phyloP scores from a whole-genome alignment of 306 rosid genomes.

The Prunus dulcis region DNA sequence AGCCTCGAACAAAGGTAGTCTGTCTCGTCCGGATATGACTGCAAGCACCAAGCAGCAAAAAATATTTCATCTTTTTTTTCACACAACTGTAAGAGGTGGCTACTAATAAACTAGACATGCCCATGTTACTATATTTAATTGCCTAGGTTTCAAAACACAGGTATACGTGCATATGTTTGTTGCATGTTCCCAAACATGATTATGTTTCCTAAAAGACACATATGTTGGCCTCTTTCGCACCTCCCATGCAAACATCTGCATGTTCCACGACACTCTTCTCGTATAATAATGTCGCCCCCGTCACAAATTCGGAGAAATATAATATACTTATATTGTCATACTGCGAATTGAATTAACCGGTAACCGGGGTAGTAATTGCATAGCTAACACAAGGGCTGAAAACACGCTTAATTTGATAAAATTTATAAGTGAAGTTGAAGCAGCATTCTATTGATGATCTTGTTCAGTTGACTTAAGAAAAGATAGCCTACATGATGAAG shows the following conservation, averaged over 20 bases:
- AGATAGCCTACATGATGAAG: neutral
- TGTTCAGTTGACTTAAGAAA: neutral
- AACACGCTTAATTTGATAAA: neutral
- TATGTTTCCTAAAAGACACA: slow-evolving; percentile 23
- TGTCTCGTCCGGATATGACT: slow-evolving; percentile 60
- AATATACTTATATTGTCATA: neutral
- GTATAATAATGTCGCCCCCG: neutral
- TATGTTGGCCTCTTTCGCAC: slow-evolving; percentile 36
- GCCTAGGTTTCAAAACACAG: neutral
- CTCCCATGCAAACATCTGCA: slow-evolving; percentile 30
- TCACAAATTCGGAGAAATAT: neutral
- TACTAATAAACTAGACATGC: slow-evolving; percentile 16
- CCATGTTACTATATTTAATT: slow-evolving; percentile 43
- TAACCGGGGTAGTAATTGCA: too few relatives aligned
- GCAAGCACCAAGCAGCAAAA: neutral
- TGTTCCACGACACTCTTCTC: slow-evolving; percentile 11
- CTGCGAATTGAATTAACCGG: too few relatives aligned
- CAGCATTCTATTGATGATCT: neutral
- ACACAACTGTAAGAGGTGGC: neutral
- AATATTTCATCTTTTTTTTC: too few relatives aligned
- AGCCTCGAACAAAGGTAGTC: slow-evolving; percentile 39
- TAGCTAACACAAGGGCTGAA: neutral
- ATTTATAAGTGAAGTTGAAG: neutral
- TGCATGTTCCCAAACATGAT: slow-evolving; percentile 29
- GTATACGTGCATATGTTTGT: slow-evolving; percentile 29